Evolutionary conservation across 2,329 filamentous ascomycete genomes (phyloP), one percentile per base, ranked within the genome.

Genomic region (Botryotinia globosa): DNA sequence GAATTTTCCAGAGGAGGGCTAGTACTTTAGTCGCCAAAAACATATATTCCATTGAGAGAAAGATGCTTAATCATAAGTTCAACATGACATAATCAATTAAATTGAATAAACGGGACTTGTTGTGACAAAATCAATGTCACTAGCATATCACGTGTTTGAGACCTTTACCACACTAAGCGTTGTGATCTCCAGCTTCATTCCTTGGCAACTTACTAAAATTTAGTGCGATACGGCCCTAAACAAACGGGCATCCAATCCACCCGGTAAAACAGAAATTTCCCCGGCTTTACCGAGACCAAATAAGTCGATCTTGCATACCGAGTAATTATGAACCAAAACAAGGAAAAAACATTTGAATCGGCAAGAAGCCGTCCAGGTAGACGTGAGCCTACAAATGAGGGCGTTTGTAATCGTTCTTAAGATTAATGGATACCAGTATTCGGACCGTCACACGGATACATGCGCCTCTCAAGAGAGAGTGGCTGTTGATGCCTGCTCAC

Each of bases 381-480:
- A 14, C 12, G 48, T n/a, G 48, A 51, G 9, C 4, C 8, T 51
- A 12, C 9, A 51, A 51, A 51, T 51, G 48, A 51, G 45, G 48
- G 48, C 5, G 14, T n/a, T 6, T n/a, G 1, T 4, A 51, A 14
- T n/a, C 22, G n/a, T n/a, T 51, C 6, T 1, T 1, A 7, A n/a
- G 48, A 14, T n/a, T 51, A 2, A 51, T 0, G 5, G 25, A 51
- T n/a, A 51, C 48, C 12, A 14, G 4, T n/a, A n/a, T 51, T 51
- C 48, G 48, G 48, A n/a, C 48, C 12, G 48, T 51, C 25, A 51
- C 25, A 51, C 25, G 48, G 48, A n/a, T 51, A 14, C 25, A 51
- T 51, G 10, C 22, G 48, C 22, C 12, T 51, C 48, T 14, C 48
- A 51, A n/a, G 48, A n/a, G 22, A 6, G 48, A 7, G 48, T 14